phyloP scores from a whole-genome alignment of 2,329 filamentous ascomycete species.

The Knoxdaviesia proteae region DNA sequence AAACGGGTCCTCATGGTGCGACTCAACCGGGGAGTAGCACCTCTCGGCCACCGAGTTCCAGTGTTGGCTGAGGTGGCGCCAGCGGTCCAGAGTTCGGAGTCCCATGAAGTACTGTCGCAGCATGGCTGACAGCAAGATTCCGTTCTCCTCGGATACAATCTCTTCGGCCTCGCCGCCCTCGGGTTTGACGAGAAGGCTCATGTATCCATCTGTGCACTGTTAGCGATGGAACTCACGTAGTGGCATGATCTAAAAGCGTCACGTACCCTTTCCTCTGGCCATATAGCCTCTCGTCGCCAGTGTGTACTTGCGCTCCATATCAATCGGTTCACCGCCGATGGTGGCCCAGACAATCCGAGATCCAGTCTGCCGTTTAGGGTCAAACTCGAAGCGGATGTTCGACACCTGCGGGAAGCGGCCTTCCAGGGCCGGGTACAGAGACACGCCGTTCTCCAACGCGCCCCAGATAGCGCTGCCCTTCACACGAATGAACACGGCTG shows the following conservation, averaged over 20 bases:
- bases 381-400: constrained; percentile 57
- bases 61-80: constrained; percentile 52
- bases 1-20: constrained; percentile 10
- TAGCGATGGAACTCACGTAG: background rate
- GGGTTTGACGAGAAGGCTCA: constrained; percentile 49
- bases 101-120: constrained; percentile 83
- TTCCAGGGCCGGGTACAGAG: constrained; percentile 63
- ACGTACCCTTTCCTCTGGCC: constrained; percentile 50
- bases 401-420: constrained; percentile 68
- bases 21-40: constrained; percentile 23
- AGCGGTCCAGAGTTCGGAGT: constrained; percentile 59
- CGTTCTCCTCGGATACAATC: constrained; percentile 68
- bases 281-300: constrained; percentile 76
- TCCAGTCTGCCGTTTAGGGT: constrained; percentile 37
- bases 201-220: constrained; percentile 44
- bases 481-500: constrained; percentile 56
- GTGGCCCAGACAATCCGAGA: constrained; percentile 41
- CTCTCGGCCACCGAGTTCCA: constrained; percentile 46
- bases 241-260: background rate
- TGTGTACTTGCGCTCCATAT: constrained; percentile 43
- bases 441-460: constrained; percentile 72
- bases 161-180: constrained; percentile 61
- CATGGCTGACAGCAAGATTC: constrained; percentile 68
- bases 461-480: constrained; percentile 52
- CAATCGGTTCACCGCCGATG: constrained; percentile 39